These are phyloP conservation scores for Blastobotrys proliferans DNA, from an alignment of 1,139 yeast genomes.

Conservation along the genomic window DNA sequence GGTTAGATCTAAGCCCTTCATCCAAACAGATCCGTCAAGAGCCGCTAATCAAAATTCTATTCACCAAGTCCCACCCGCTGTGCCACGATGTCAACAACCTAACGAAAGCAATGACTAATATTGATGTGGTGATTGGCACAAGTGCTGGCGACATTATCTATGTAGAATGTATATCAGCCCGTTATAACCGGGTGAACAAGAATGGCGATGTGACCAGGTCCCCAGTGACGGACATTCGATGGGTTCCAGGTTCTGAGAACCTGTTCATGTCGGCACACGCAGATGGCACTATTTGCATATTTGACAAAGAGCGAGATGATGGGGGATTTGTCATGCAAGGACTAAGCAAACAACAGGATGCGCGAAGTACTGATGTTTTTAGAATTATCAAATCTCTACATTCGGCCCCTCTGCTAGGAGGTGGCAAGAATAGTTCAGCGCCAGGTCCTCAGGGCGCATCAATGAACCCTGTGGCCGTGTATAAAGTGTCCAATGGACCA, in stretches of 20 bases:
- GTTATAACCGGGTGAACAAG: constrained; percentile 50
- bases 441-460: constrained; percentile 5
- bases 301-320: constrained; percentile 43
- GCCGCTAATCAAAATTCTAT: constrained; percentile 37
- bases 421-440: too few relatives aligned
- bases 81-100: constrained; percentile 38
- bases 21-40: constrained; percentile 28
- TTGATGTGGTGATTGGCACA: constrained; percentile 50
- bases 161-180: constrained; percentile 46
- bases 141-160: constrained; percentile 55
- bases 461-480: constrained; percentile 53
- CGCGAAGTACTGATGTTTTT: constrained; percentile 27
- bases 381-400: constrained; percentile 27
- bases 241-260: constrained; percentile 41
- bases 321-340: constrained; percentile 26
- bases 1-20: constrained; percentile 33
- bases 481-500: constrained; percentile 57
- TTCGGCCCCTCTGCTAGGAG: constrained; percentile 8
- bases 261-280: constrained; percentile 40
- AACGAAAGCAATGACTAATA: constrained; percentile 37
- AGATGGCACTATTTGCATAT: constrained; percentile 40
- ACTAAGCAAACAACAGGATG: constrained; percentile 22
- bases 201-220: constrained; percentile 38
- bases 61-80: constrained; percentile 41
- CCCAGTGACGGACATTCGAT: constrained; percentile 37